A percentile compares a stretch with the other conserved stretches of the same genome.
phyloP scores from a whole-genome alignment of 352 stramenopile genomes.

The Globisporangium solare region DNA sequence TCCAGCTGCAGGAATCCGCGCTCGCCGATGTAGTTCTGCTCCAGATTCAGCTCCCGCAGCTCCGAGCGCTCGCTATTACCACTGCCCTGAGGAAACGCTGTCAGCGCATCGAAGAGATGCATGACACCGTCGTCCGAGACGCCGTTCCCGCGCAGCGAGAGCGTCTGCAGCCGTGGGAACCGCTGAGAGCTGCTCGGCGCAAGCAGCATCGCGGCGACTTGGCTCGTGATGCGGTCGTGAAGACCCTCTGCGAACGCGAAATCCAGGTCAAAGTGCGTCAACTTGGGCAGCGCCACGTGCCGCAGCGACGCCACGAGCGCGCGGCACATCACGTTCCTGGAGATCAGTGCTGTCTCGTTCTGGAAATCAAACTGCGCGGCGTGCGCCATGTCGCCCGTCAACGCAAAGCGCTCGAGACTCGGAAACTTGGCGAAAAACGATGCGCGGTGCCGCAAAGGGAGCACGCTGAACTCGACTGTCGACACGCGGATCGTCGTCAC shows the following conservation, averaged over 20 bases:
- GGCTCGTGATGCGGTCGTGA: conserved; percentile 39
- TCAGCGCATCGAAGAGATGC: conserved; percentile 31
- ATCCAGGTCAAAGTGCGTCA: conserved; percentile 26
- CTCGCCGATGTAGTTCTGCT: conserved; percentile 60
- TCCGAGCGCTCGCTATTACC: no score
- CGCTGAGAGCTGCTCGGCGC: conserved; percentile 14
- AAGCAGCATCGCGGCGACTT: conserved; percentile 29
- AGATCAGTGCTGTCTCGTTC: conserved; percentile 26
- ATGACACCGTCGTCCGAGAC: conserved; percentile 45
- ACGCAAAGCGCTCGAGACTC: conserved; percentile 31
- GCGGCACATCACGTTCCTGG: conserved; percentile 35
- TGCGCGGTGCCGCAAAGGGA: conserved; percentile 14
- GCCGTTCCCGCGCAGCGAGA: conserved; percentile 47
- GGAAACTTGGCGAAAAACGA: conserved; percentile 36
- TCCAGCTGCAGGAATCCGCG: conserved; percentile 36
- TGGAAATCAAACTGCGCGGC: conserved; percentile 46
- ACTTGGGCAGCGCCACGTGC: conserved; percentile 20
- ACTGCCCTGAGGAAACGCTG: no score
- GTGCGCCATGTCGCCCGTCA: conserved; percentile 23
- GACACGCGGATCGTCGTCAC: conserved; percentile 33
- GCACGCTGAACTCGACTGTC: conserved; percentile 17
- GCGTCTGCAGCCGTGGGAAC: conserved; percentile 27
- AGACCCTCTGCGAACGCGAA: conserved; percentile 49
- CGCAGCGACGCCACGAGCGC: conserved; percentile 28
- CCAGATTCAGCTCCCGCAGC: conserved; percentile 24